Evolutionary conservation across 768 basidiomycete species (phyloP).

Genomic region (Sarcomyxa edulis): DNA sequence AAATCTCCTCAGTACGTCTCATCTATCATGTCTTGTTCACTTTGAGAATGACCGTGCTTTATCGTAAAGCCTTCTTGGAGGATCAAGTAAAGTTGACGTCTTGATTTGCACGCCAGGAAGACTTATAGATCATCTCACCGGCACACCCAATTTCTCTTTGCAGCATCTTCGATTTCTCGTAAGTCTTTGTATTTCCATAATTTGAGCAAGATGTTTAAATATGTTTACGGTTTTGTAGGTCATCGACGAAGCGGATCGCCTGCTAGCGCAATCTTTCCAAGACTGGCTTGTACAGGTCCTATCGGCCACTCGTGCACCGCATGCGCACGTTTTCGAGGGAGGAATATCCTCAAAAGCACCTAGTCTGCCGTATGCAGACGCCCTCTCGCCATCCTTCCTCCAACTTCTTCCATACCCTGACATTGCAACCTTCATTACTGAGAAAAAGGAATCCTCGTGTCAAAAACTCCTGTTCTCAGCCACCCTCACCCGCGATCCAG

Average conservation of each 20-base stretch:
- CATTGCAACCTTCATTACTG: conserved; percentile 47
- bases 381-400: conserved; percentile 58
- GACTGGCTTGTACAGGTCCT: conserved; percentile 89
- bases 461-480: conserved; percentile 97
- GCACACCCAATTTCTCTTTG: conserved; percentile 84
- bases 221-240: conserved; percentile 45
- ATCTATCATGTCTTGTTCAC: not conserved
- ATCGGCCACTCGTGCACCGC: conserved; percentile 51
- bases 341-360: not conserved
- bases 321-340: not conserved
- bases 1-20: conserved; percentile 41
- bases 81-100: conserved; percentile 89
- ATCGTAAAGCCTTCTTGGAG: conserved; percentile 73
- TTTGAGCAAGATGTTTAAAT: conserved; percentile 1
- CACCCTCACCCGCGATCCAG: conserved; percentile 90
- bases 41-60: not conserved
- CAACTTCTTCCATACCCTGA: conserved; percentile 33
- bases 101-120: conserved; percentile 95
- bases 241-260: conserved; percentile 96
- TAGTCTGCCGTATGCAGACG: conserved; percentile 35
- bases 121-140: conserved; percentile 87
- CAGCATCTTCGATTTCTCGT: conserved; percentile 96
- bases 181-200: conserved; percentile 20
- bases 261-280: conserved; percentile 93
- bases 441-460: conserved; percentile 60